Conservation (phyloP, 208 protist genomes). For the Trypanosomatidae sp. region DNA sequence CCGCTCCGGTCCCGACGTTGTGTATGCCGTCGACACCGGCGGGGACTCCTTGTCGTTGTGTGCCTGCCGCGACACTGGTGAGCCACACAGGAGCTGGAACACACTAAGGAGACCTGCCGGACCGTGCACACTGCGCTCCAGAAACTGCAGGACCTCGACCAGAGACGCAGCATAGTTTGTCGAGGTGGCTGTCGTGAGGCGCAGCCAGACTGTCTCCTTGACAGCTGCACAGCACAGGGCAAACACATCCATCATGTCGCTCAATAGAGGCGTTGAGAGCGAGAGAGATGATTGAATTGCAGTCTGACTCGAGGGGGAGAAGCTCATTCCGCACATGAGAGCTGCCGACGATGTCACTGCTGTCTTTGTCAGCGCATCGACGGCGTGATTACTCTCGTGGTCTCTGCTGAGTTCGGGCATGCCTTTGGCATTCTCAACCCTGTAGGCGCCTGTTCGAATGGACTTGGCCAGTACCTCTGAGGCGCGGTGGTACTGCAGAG, state of each 20-base stretch:
- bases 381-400: not conserved
- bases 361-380: not conserved
- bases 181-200: conserved; percentile 12
- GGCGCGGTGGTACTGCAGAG: conserved; percentile 12
- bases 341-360: not conserved
- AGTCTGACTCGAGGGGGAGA: not conserved
- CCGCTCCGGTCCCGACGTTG: conserved; percentile 19
- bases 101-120: conserved; percentile 6
- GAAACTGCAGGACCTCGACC: conserved; percentile 20
- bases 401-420: not conserved
- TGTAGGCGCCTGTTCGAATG: conserved; percentile 40
- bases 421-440: not conserved
- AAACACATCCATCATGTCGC: conserved; percentile 24
- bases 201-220: conserved; percentile 24
- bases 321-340: not conserved
- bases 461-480: conserved; percentile 42
- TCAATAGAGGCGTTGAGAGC: not conserved
- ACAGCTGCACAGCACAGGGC: conserved; percentile 33
- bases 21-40: not conserved
- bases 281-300: not conserved
- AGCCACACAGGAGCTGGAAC: conserved; percentile 11
- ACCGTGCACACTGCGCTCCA: conserved; percentile 32
- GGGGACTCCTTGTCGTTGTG: not conserved
- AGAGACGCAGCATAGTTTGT: conserved; percentile 7
- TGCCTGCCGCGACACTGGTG: not conserved